These are phyloP conservation scores for Collybia sp. DNA, from an alignment of 768 basidiomycete genomes.

Conservation along the genomic window DNA sequence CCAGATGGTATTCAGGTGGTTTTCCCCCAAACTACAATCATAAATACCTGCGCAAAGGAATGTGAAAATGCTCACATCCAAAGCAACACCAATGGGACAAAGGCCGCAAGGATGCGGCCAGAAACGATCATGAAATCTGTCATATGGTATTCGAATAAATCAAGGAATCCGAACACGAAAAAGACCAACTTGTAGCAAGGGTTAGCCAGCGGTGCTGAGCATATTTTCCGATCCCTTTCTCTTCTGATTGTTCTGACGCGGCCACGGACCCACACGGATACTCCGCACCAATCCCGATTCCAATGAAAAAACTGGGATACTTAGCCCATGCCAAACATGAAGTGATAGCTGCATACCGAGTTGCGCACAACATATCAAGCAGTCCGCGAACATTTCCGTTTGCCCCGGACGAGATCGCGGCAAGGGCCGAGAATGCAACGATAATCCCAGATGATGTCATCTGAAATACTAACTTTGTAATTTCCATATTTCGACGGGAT, in stretches of 20 bases:
- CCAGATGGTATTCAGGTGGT: conserved; percentile 85
- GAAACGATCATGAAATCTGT: conserved; percentile 79
- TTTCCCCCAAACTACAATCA: conserved; percentile 53
- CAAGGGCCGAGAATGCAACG: conserved; percentile 79
- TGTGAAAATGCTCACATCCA: conserved; percentile 67
- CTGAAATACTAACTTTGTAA: conserved; percentile 27
- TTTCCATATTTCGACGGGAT: background rate
- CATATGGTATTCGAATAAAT: background rate
- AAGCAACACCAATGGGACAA: conserved; percentile 71
- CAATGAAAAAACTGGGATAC: conserved; percentile 65
- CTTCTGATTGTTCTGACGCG: conserved; percentile 86
- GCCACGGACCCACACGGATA: conserved; percentile 90
- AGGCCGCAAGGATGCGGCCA: conserved; percentile 73
- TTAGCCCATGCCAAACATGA: background rate
- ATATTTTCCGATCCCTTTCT: conserved; percentile 65
- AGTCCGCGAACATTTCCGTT: conserved; percentile 61
- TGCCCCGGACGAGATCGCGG: conserved; percentile 77
- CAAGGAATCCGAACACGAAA: background rate
- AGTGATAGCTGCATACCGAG: conserved; percentile 41
- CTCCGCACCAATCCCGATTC: conserved; percentile 84
- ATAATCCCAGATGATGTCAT: conserved; percentile 81
- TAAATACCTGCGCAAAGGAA: background rate
- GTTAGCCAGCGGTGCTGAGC: conserved; percentile 83
- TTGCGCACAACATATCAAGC: conserved; percentile 72
- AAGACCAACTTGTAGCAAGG: conserved; percentile 69